Evolutionary conservation across 2,329 filamentous ascomycete species (phyloP), one percentile per base, ranked within the genome.

Genomic region (Phialophora verrucosa): DNA sequence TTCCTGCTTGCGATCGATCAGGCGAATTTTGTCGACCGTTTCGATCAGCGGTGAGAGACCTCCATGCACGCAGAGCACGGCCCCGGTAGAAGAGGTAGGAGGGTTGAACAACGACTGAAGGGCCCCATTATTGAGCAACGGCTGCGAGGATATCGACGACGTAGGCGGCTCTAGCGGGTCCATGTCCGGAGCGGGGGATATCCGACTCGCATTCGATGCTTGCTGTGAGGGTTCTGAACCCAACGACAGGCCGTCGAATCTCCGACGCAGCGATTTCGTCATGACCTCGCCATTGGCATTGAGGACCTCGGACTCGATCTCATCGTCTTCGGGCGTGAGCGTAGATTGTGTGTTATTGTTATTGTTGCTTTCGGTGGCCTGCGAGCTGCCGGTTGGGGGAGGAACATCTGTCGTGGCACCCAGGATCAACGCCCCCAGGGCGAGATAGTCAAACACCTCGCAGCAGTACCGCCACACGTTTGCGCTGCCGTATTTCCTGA

Each of bases 401-500:
- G 81, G 82, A 42, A 90, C 81, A 27, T 85, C 84, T 6, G 87
- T 87, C 51, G 86, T 84, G 29, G 95, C 93, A 71, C 95, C 95
- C n/a, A 97, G 87, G 6, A 95, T 91, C 70, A 97, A 88, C 55
- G 93, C 93, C 60, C 92, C 93, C 4, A 97, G 87, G 4, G 93
- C 92, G 25, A 99, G 88, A 78, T 97, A 98, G 80, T 99, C 94
- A 76, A 99, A 99, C 3, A 98, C 91, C 74, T 99, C 95, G 80
- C 93, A 97, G 82, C 93, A 99, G 76, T 97, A 94, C 62, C 92
- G 87, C 94, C 94, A 98, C 1, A 98, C 94, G 74, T 97, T 98
- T 44, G 94, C 93, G 76, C 91, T 96, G 67, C 94, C 94, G 75
- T 98, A 98, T 80, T 98, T 98, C 62, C 94, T 86, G 70, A 97